Base-by-base conservation (phyloP, 257 asterid genomes). In the Solanum piurae region DNA sequence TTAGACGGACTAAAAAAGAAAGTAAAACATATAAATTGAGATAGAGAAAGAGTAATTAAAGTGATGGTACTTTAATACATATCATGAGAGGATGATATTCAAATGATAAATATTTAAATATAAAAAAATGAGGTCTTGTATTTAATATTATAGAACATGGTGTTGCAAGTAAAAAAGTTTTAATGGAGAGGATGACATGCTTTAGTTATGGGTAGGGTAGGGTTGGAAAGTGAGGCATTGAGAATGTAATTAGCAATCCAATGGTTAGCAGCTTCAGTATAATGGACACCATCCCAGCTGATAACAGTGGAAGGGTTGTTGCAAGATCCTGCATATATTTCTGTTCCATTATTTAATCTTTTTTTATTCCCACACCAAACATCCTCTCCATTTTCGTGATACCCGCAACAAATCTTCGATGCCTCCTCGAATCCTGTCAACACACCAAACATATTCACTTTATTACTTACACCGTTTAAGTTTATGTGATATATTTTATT, bases 351-450 rank as follows among this genome's bases (percentile, higher is more conserved):
- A 11, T 90, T 23, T n/a, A 77, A 33, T 37, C 40, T 55, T 11
- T 23, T 55, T 83, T 86, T 90, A 29, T 89, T 83, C n/a, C 95
- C 94, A 23, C 95, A 91, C 94, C 93, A 89, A 2, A 92, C 90
- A 46, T 87, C 76, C 34, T 87, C 79, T 9, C 52, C 31, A 1
- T 38, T 87, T 83, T 88, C 89, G 55, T 92, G 94, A 58, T 64
- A 27, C 31, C 94, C 94, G 23, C 95, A 92, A 66, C 96, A 92
- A 42, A 91, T 87, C 60, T 83, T 91, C 11, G 60, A 46, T 12
- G 95, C 91, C 20, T 90, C 88, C 86, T 64, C 52, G 49, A 92
- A 92, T 87, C 96, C 96, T 92, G 89, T 55, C 9, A 25, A 18
- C 69, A 40, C 21, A 46, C 38, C 37, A 69, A 66, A 25, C 20